A percentile compares a stretch with the other conserved stretches of the same genome.
Conservation (phyloP, 2,329 filamentous ascomycete genomes). For the Xylariaceae sp. region DNA sequence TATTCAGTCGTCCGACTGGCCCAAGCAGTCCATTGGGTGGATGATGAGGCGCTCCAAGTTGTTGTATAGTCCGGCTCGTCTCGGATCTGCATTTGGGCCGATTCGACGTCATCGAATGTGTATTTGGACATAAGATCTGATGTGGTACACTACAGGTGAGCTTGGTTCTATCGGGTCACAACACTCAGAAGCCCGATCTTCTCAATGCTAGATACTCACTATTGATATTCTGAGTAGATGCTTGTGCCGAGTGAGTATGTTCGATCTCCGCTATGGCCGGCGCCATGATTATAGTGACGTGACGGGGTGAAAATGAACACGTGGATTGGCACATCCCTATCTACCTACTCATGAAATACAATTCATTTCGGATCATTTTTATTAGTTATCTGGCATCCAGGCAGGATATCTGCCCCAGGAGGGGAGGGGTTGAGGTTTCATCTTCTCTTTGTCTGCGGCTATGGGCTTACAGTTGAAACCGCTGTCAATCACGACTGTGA, state of each 20-base stretch:
- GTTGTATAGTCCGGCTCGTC: slow-evolving; percentile 8
- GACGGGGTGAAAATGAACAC: not conserved
- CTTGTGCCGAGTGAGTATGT: too few relatives aligned
- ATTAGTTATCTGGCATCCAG: too few relatives aligned
- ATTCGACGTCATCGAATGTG: not conserved
- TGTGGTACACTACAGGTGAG: not conserved
- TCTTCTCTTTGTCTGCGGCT: not conserved
- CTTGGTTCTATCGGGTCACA: not conserved
- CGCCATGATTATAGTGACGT: not conserved
- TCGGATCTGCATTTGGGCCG: not conserved
- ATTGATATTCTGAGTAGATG: not conserved
- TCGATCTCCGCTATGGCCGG: not conserved
- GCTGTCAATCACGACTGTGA: not conserved
- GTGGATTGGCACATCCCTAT: not conserved
- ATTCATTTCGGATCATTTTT: not conserved
- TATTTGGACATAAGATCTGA: not conserved
- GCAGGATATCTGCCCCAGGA: not conserved
- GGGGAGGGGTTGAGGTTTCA: not conserved
- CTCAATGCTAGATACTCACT: slow-evolving; percentile 1
- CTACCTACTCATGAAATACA: not conserved
- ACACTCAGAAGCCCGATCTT: not conserved
- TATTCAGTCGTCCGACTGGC: not conserved
- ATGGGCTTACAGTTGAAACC: not conserved
- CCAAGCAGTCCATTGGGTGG: not conserved
- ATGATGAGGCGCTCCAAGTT: not conserved